Percentiles rank a stretch among this genome's conserved stretches.
phyloP scores from a whole-genome alignment of 768 basidiomycete genomes.

The Lactifluus piperatus region DNA sequence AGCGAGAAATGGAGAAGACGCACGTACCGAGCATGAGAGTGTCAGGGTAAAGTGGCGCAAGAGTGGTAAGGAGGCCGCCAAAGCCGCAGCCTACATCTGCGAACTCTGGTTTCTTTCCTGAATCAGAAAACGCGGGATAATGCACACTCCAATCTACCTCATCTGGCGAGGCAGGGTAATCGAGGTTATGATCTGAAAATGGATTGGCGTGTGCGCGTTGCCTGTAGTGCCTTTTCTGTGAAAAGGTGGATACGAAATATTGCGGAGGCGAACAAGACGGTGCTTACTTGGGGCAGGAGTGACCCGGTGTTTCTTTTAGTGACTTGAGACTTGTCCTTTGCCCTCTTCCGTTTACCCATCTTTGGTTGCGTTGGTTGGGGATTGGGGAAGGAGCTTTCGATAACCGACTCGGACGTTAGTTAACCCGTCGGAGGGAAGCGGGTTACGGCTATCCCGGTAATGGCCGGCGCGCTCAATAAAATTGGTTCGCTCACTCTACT shows the following conservation, averaged over 20 bases:
- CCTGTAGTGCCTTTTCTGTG: slow-evolving; percentile 74
- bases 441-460: too few species aligned
- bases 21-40: slow-evolving; percentile 83
- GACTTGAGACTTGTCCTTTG: slow-evolving; percentile 11
- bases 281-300: slow-evolving; percentile 28
- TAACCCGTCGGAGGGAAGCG: slow-evolving; percentile 9
- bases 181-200: slow-evolving; percentile 81
- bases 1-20: too few species aligned
- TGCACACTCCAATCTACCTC: slow-evolving; percentile 75
- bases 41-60: slow-evolving; percentile 87
- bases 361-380: background rate
- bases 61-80: slow-evolving; percentile 82
- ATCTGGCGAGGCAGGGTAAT: slow-evolving; percentile 73
- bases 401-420: background rate
- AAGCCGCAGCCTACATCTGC: slow-evolving; percentile 98
- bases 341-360: slow-evolving; percentile 28
- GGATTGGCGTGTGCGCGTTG: slow-evolving; percentile 82
- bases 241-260: background rate
- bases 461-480: background rate
- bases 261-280: slow-evolving; percentile 9
- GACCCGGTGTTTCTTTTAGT: slow-evolving; percentile 20
- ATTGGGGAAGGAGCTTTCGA: background rate
- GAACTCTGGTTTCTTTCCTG: slow-evolving; percentile 73
- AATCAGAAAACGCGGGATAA: slow-evolving; percentile 60
- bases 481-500: background rate